Percentiles rank a stretch among this genome's conserved stretches.
phyloP scores from a whole-genome alignment of 345 rosid species.

The Odontarrhena argentea region DNA sequence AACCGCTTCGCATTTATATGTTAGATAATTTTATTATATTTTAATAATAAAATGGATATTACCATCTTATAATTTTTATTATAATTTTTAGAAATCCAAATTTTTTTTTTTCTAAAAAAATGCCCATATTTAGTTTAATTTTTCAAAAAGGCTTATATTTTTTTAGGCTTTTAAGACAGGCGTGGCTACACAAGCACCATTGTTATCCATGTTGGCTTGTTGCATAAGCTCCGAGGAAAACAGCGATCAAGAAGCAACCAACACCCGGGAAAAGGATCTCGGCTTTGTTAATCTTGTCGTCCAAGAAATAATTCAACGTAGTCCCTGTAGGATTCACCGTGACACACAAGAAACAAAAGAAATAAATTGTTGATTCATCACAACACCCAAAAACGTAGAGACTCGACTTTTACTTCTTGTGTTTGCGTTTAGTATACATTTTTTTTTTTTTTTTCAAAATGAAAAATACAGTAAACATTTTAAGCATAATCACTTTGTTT shows the following conservation, averaged over 20 bases:
- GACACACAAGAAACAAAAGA: constrained; percentile 8
- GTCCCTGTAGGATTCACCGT: constrained; percentile 51
- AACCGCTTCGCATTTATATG: too few relatives aligned
- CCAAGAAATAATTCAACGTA: constrained; percentile 83
- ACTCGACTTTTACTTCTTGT: background rate
- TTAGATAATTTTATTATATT: too few relatives aligned
- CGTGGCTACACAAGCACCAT: too few relatives aligned
- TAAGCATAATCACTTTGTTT: too few relatives aligned
- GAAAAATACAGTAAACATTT: background rate
- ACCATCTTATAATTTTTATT: too few relatives aligned
- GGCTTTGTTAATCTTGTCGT: constrained; percentile 71
- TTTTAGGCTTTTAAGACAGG: too few relatives aligned
- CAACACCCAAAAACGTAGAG: background rate
- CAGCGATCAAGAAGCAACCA: constrained; percentile 79
- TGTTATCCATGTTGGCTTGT: too few relatives aligned
- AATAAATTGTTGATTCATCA: background rate
- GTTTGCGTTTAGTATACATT: background rate
- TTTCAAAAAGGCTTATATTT: too few relatives aligned
- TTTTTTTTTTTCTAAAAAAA: too few relatives aligned
- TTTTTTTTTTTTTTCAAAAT: background rate
- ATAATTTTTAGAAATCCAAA: too few relatives aligned
- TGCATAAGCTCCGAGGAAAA: constrained; percentile 76
- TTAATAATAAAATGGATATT: too few relatives aligned
- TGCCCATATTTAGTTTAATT: too few relatives aligned
- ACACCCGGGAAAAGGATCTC: constrained; percentile 81